A percentile compares a stretch with the other conserved stretches of the same genome.
Evolutionary conservation across 2,329 filamentous ascomycete genomes (phyloP).

Genomic region (Penicillium sp.): DNA sequence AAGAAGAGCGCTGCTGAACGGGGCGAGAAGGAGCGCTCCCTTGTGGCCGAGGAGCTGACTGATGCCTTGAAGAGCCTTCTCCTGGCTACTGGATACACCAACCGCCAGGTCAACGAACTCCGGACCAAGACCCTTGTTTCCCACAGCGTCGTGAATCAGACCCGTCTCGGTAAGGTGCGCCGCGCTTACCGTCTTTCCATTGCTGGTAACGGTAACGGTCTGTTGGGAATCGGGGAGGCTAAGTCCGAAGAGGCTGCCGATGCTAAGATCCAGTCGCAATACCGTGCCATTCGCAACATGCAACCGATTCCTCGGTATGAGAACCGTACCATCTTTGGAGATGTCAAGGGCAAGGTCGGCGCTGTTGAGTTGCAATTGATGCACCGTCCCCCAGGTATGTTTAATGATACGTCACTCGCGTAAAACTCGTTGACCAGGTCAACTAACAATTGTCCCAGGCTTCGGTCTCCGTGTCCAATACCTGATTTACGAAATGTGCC

Average conservation of each 20-base stretch:
- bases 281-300: constrained; percentile 88
- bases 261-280: constrained; percentile 70
- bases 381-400: constrained; percentile 81
- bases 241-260: constrained; percentile 76
- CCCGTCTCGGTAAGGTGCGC: constrained; percentile 88
- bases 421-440: not conserved
- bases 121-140: constrained; percentile 71
- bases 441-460: constrained; percentile 54
- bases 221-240: constrained; percentile 84
- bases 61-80: constrained; percentile 53
- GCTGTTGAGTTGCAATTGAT: constrained; percentile 83
- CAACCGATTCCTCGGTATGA: constrained; percentile 89
- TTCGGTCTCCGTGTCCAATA: constrained; percentile 91
- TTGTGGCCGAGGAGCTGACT: constrained; percentile 34
- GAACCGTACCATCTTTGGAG: constrained; percentile 85
- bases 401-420: not conserved
- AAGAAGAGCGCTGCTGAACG: constrained; percentile 27
- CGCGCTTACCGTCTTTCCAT: constrained; percentile 75
- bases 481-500: constrained; percentile 92
- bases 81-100: constrained; percentile 57
- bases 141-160: constrained; percentile 85
- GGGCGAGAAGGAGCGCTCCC: constrained; percentile 29
- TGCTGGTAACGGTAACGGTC: constrained; percentile 82
- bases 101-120: constrained; percentile 52
- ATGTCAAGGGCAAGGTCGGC: constrained; percentile 79